Conservation (phyloP, 257 asterid genomes). For the Euphrasia confusa region DNA sequence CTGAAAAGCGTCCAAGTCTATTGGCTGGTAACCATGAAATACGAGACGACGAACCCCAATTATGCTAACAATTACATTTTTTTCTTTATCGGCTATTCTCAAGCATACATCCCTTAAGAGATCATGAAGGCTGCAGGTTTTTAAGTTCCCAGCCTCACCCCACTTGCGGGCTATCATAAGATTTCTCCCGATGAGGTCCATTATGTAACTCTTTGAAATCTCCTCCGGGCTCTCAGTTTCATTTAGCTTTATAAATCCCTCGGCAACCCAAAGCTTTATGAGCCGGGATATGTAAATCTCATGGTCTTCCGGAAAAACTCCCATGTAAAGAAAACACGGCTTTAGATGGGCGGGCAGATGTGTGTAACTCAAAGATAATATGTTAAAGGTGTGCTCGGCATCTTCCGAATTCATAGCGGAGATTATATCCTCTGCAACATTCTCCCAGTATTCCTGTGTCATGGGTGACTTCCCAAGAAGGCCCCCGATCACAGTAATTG, state of each 20-base stretch:
- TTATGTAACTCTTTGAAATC: not conserved
- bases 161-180: not conserved
- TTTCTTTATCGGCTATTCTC: not conserved
- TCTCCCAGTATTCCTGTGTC: not conserved
- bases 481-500: not conserved
- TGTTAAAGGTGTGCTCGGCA: not conserved
- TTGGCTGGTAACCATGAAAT: too few relatives aligned
- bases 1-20: not conserved
- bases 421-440: not conserved
- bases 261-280: constrained; percentile 17
- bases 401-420: constrained; percentile 1
- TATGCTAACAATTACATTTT: not conserved
- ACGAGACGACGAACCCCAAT: not conserved
- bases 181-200: constrained; percentile 13
- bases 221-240: constrained; percentile 3
- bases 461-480: not conserved
- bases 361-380: constrained; percentile 9
- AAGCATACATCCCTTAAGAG: constrained; percentile 23
- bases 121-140: constrained; percentile 6
- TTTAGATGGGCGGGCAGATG: constrained; percentile 18
- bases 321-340: constrained; percentile 25
- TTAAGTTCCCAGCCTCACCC: not conserved
- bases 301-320: constrained; percentile 12
- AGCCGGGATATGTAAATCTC: not conserved
- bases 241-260: constrained; percentile 18